Conservation (phyloP, 192 early-diverging fungal species). For the Rhizophagus prolifer region DNA sequence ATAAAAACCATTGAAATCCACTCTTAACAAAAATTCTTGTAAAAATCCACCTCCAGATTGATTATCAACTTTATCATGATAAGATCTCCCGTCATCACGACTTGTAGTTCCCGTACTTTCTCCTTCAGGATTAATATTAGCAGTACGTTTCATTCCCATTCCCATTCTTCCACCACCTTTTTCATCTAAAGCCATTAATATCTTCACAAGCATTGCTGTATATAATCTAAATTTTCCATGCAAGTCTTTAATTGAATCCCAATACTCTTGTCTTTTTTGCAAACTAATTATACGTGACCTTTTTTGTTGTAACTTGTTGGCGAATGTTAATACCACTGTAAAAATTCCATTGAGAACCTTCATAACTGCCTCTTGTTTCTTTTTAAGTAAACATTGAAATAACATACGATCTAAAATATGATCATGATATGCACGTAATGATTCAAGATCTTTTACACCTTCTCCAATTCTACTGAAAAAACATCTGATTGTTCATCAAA, state of each 20-base stretch:
- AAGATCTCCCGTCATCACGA: conserved; percentile 7
- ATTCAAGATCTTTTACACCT: conserved; percentile 37
- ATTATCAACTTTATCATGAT: conserved; percentile 31
- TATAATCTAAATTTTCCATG: conserved; percentile 39
- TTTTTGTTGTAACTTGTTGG: background rate
- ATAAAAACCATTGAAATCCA: conserved; percentile 39
- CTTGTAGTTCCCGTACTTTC: background rate
- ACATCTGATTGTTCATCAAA: background rate
- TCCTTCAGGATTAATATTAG: background rate
- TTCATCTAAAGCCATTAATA: conserved; percentile 40
- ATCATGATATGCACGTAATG: conserved; percentile 46
- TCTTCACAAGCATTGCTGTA: conserved; percentile 40
- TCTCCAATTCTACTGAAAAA: conserved; percentile 4
- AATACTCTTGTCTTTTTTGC: background rate
- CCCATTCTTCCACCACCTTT: conserved; percentile 33
- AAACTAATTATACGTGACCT: background rate
- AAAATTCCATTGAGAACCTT: conserved; percentile 42
- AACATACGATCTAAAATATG: conserved; percentile 48
- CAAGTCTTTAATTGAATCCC: conserved; percentile 27
- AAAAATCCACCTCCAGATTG: conserved; percentile 35
- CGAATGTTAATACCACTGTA: conserved; percentile 33
- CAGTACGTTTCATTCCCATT: background rate
- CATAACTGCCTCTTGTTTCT: conserved; percentile 43
- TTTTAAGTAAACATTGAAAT: conserved; percentile 45
- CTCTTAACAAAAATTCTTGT: conserved; percentile 38